Evolutionary conservation across 1,139 yeast genomes (phyloP).

Genomic region (Wickerhamomyces sp.): DNA sequence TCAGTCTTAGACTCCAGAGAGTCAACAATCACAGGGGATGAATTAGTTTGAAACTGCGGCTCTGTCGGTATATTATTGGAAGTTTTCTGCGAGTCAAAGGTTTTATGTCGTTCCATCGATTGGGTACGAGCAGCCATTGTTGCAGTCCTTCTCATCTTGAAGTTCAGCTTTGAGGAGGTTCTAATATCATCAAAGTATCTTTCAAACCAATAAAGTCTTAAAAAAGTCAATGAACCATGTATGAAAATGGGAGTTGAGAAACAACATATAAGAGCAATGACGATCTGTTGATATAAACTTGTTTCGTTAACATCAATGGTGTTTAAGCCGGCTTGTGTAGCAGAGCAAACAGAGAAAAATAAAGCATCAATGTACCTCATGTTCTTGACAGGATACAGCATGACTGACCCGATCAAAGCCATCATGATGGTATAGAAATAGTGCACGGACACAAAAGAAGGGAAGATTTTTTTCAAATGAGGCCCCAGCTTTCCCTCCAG

Average conservation of each 20-base stretch:
- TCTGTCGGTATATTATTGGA: neutral
- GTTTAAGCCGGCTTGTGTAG: slow-evolving; percentile 91
- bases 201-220: slow-evolving; percentile 89
- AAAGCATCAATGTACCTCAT: slow-evolving; percentile 71
- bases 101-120: slow-evolving; percentile 18
- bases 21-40: neutral
- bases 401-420: slow-evolving; percentile 61
- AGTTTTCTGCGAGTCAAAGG: slow-evolving; percentile 10
- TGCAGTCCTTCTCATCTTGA: slow-evolving; percentile 74
- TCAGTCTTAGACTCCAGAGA: slow-evolving; percentile 11
- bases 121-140: slow-evolving; percentile 56
- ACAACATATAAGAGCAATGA: slow-evolving; percentile 53
- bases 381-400: slow-evolving; percentile 70
- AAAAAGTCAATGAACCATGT: slow-evolving; percentile 71
- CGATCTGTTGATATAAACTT: slow-evolving; percentile 71
- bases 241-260: slow-evolving; percentile 86
- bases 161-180: slow-evolving; percentile 65
- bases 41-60: no score
- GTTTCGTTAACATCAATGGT: slow-evolving; percentile 63
- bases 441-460: slow-evolving; percentile 77
- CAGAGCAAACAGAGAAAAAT: slow-evolving; percentile 68
- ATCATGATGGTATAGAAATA: slow-evolving; percentile 55
- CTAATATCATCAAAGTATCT: slow-evolving; percentile 80
- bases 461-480: slow-evolving; percentile 46
- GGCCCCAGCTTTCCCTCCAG: slow-evolving; percentile 37